Evolutionary conservation across 352 stramenopile species (phyloP).

Genomic region (Phytophthora crassamura): DNA sequence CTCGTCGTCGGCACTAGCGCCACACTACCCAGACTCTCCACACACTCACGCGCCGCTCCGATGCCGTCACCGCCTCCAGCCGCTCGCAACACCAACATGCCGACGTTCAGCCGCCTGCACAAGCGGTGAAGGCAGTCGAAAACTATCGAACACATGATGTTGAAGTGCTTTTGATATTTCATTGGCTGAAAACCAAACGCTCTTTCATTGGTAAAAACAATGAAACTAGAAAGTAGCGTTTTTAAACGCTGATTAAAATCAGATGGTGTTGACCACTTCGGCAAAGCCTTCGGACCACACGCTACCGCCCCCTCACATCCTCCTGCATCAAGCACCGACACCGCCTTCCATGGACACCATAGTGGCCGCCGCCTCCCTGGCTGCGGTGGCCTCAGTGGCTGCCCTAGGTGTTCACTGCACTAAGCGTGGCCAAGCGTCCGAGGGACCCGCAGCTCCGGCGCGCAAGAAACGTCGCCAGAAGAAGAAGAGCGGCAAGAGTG

Average conservation of each 20-base stretch:
- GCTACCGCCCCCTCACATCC: too few relatives aligned
- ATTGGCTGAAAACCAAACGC: too few relatives aligned
- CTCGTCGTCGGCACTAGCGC: conserved; percentile 17
- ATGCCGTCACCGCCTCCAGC: conserved; percentile 52
- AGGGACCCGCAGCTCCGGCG: conserved; percentile 5
- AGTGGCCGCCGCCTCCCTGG: conserved; percentile 56
- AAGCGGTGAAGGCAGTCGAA: conserved; percentile 49
- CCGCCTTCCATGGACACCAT: too few relatives aligned
- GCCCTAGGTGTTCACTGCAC: conserved; percentile 38
- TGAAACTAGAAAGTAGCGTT: too few relatives aligned
- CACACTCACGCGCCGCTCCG: conserved; percentile 20
- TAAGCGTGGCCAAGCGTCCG: conserved; percentile 35
- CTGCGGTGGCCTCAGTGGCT: conserved; percentile 45
- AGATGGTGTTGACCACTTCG: too few relatives aligned
- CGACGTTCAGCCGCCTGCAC: conserved; percentile 69
- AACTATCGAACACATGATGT: conserved; percentile 1
- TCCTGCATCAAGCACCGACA: too few relatives aligned
- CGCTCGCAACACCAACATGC: conserved; percentile 48
- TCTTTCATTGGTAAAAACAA: too few relatives aligned
- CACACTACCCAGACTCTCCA: conserved; percentile 44
- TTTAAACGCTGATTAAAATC: too few relatives aligned
- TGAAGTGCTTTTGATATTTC: conserved; percentile 26
- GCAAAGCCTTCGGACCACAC: too few relatives aligned
- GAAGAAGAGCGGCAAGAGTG: conserved; percentile 5
- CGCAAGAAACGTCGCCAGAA: conserved; percentile 47